phyloP scores from a whole-genome alignment of 306 rosid species.

The Vigna reflexopilosa region DNA sequence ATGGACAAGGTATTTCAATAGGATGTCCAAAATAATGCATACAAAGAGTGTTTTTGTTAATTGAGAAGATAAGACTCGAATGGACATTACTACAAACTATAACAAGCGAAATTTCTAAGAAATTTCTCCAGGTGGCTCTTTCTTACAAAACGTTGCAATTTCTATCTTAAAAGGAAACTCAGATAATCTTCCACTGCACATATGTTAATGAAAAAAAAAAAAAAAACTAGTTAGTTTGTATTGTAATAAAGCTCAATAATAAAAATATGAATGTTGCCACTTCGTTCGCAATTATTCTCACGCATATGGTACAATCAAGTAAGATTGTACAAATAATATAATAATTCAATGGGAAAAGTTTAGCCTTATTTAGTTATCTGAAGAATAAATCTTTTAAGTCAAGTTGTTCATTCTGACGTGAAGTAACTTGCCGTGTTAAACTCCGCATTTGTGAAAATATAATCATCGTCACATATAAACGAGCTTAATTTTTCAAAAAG shows the following conservation, averaged over 20 bases:
- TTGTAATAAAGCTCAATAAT: not conserved
- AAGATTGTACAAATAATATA: not conserved
- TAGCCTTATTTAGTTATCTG: not conserved
- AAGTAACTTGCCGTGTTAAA: not conserved
- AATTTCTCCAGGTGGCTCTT: conserved; percentile 12
- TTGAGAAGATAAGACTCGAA: too few species aligned
- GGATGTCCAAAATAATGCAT: too few species aligned
- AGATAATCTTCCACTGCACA: not conserved
- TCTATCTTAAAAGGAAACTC: conserved; percentile 7
- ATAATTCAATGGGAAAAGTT: not conserved
- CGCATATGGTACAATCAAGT: not conserved
- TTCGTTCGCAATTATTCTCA: not conserved
- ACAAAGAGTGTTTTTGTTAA: too few species aligned
- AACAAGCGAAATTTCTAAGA: conserved; percentile 31
- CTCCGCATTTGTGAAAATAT: not conserved
- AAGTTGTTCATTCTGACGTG: not conserved
- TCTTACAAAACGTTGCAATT: not conserved
- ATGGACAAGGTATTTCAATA: too few species aligned
- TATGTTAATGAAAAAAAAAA: not conserved
- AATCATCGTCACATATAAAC: not conserved
- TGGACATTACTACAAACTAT: not conserved
- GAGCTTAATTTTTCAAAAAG: not conserved
- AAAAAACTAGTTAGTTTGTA: not conserved
- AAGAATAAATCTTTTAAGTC: not conserved
- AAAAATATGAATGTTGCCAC: not conserved